Evolutionary conservation across 352 stramenopile species (phyloP).

Genomic region (Globisporangium recalcitrans): DNA sequence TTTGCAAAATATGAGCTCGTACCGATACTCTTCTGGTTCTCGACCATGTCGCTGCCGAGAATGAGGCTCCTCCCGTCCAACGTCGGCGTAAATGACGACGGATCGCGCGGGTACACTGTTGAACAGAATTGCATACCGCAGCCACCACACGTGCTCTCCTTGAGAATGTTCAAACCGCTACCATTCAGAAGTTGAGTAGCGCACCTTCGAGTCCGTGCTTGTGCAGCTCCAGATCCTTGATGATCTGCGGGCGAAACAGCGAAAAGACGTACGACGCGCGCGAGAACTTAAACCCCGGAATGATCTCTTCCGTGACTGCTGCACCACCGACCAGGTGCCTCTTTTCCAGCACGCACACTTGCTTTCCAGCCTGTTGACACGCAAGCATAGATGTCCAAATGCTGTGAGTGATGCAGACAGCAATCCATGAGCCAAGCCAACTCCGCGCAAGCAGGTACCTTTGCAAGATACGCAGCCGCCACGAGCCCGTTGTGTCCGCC

Average conservation of each 20-base stretch:
- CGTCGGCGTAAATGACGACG: slow-evolving; percentile 86
- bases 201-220: slow-evolving; percentile 69
- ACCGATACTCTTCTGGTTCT: slow-evolving; percentile 79
- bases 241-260: slow-evolving; percentile 87
- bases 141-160: no score
- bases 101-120: slow-evolving; percentile 72
- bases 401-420: no score
- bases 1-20: not conserved
- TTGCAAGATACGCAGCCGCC: slow-evolving; percentile 85
- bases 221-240: slow-evolving; percentile 82
- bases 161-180: no score
- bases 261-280: slow-evolving; percentile 89
- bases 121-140: not conserved
- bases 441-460: slow-evolving; percentile 25
- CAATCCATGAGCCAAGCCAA: not conserved
- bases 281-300: slow-evolving; percentile 89
- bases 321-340: slow-evolving; percentile 83
- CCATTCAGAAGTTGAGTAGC: not conserved
- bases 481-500: slow-evolving; percentile 89
- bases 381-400: not conserved
- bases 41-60: slow-evolving; percentile 66
- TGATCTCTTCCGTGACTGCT: slow-evolving; percentile 89
- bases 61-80: slow-evolving; percentile 73
- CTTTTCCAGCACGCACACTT: slow-evolving; percentile 86
- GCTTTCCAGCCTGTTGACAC: slow-evolving; percentile 56